Base-by-base conservation (phyloP, 208 protist genomes). In the Trypanosoma theileri region DNA sequence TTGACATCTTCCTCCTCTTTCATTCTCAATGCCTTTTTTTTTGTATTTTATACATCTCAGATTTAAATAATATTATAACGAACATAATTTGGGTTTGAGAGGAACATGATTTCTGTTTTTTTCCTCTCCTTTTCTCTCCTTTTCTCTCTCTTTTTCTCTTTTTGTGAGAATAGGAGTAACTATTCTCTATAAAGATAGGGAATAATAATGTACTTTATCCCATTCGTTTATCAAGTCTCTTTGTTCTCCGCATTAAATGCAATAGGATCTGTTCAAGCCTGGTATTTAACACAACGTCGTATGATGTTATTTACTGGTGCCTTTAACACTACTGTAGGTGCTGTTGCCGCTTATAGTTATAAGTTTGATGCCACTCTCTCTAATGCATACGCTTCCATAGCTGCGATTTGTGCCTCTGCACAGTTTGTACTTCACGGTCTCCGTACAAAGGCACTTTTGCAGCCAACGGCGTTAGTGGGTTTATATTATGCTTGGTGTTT, bases 381-480 rank as follows among this genome's bases (percentile, higher is more conserved):
- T 13, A 94, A 86, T 57, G 57, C 82, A 8, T 86, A 80, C 59
- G 68, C 75, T 54, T 74, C 75, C 42, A 77, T 81, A 16, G 88
- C 81, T 1, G 66, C 85, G 14, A 71, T 61, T 12, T 82, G 77
- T 40, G 88, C 88, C 1, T 81, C 69, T 26, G 79, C 62, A n/a
- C 82, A 90, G 60, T 94, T 88, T 73, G 7, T 78, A 13, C 58
- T 90, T 50, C 88, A 94, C 40, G 85, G 73, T 14, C 69, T 90
- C 56, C 88, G 82, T 12, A 85, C 83, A 7, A 82, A 79, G 28
- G 68, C 58, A 50, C 59, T 93, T 26, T 58, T 75, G 44, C 68
- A n/a, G 14, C 76, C 78, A 7, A 80, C 66, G 9, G 51, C 65
- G 6, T n/a, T 75, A 12, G 84, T 84, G 35, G 42, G 59, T 16